These are phyloP conservation scores for Amylocystis lapponica DNA, from an alignment of 768 basidiomycete genomes.

Conservation along the genomic window DNA sequence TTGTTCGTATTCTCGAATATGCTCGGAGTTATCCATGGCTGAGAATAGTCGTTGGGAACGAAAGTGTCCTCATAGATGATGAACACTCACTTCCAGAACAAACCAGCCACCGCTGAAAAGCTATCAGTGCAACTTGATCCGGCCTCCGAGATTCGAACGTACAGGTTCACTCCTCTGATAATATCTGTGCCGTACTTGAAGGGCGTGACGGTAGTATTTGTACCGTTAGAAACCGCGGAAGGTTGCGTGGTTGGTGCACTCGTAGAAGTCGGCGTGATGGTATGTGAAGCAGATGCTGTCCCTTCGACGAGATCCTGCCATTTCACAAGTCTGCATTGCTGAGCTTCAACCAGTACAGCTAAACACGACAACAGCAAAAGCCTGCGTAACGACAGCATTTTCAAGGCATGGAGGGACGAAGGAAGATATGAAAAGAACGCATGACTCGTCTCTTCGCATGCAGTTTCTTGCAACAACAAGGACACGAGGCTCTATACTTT, in stretches of 20 bases:
- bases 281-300: too few relatives aligned
- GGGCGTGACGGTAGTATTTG: slow-evolving; percentile 15
- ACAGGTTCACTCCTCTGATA: slow-evolving; percentile 61
- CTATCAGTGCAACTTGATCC: not conserved
- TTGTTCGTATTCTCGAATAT: slow-evolving; percentile 61
- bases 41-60: not conserved
- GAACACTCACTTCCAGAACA: slow-evolving; percentile 44
- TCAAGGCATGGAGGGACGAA: too few relatives aligned
- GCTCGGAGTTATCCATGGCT: slow-evolving; percentile 81
- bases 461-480: too few relatives aligned
- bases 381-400: too few relatives aligned
- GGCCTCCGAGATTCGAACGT: slow-evolving; percentile 22
- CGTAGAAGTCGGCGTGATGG: not conserved
- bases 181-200: slow-evolving; percentile 40
- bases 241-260: slow-evolving; percentile 2
- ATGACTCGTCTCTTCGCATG: too few relatives aligned
- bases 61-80: not conserved
- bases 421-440: too few relatives aligned
- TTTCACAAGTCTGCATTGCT: slow-evolving; percentile 1
- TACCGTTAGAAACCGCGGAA: slow-evolving; percentile 1
- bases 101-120: slow-evolving; percentile 53
- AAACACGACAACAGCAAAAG: too few relatives aligned
- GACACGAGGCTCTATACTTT: too few relatives aligned
- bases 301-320: not conserved
- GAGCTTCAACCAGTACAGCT: too few relatives aligned